Conservation (phyloP, 1,284 basidiomycete species). For the Ceratobasidium sp. region DNA sequence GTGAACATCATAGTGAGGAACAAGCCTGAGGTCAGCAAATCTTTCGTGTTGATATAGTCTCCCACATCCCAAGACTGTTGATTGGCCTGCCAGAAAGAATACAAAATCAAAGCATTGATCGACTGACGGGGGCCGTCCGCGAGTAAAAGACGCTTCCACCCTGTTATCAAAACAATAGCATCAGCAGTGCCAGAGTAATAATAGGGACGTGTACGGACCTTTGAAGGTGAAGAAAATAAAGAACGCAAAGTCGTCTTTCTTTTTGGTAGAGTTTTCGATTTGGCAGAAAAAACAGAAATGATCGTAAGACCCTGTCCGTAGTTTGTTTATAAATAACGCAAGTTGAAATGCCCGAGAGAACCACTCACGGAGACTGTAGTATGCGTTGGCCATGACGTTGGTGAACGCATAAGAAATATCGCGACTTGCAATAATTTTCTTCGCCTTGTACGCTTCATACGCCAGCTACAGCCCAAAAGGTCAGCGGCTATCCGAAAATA, state of each 20-base stretch:
- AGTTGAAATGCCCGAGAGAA: constrained; percentile 5
- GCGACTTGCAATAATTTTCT: constrained; percentile 91
- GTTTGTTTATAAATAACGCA: constrained; percentile 40
- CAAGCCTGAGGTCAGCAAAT: constrained; percentile 81
- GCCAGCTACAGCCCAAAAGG: constrained; percentile 61
- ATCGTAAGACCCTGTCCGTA: constrained; percentile 81
- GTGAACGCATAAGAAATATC: constrained; percentile 98
- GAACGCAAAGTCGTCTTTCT: constrained; percentile 97
- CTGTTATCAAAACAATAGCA: constrained; percentile 57
- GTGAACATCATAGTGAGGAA: constrained; percentile 93
- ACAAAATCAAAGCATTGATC: constrained; percentile 94
- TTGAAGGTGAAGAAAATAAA: constrained; percentile 99
- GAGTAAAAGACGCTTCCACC: constrained; percentile 93
- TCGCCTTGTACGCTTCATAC: constrained; percentile 92
- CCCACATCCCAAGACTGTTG: constrained; percentile 70
- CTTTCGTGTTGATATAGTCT: constrained; percentile 72
- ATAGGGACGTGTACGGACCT: constrained; percentile 62
- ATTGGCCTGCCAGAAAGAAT: constrained; percentile 87
- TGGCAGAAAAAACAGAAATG: constrained; percentile 99
- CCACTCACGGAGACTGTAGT: constrained; percentile 86
- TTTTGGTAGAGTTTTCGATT: constrained; percentile 95
- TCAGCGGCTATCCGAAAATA: constrained; percentile 49
- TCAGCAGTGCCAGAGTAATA: constrained; percentile 4
- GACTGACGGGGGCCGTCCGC: constrained; percentile 98
- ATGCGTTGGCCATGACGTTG: constrained; percentile 96